Conservation (phyloP, 2,329 filamentous ascomycete species). For the Arachnomyces sp. region DNA sequence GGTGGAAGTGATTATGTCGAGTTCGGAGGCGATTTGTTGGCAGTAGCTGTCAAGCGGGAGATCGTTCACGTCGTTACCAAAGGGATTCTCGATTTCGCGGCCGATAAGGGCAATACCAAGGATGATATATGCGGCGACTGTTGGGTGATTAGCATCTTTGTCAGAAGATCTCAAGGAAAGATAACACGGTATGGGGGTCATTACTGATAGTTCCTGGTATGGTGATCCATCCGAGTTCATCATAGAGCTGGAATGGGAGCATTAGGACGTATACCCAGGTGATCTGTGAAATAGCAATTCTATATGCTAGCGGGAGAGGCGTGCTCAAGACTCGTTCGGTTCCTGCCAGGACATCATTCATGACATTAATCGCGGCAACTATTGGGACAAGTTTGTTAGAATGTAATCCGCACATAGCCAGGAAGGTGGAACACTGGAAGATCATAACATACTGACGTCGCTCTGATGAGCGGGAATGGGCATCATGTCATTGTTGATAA, state of each 20-base stretch:
- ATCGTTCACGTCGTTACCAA: conserved; percentile 77
- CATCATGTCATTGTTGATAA: conserved; percentile 39
- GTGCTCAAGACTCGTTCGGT: conserved; percentile 75
- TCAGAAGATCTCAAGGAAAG: background rate
- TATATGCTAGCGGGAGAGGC: conserved; percentile 73
- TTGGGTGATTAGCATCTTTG: conserved; percentile 2
- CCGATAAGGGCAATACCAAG: conserved; percentile 69
- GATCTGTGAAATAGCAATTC: conserved; percentile 77
- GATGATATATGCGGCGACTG: conserved; percentile 68
- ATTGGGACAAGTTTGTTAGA: conserved; percentile 6
- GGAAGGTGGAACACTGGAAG: conserved; percentile 1
- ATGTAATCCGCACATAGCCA: background rate
- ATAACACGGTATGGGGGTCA: background rate
- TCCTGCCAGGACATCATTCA: conserved; percentile 66
- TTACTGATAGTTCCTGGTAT: conserved; percentile 63
- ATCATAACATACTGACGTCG: conserved; percentile 24
- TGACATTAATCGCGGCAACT: conserved; percentile 53
- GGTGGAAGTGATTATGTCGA: conserved; percentile 63
- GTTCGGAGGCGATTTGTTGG: conserved; percentile 63
- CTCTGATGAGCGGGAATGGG: conserved; percentile 26
- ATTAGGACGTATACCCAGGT: conserved; percentile 77
- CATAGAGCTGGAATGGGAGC: conserved; percentile 71
- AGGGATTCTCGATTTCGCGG: conserved; percentile 77
- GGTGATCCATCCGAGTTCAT: conserved; percentile 60
- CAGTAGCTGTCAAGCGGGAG: conserved; percentile 70